Percentiles rank a stretch among this genome's conserved stretches.
Conservation (phyloP, 2,329 filamentous ascomycete genomes). For the Trichoderma brevicompactum region DNA sequence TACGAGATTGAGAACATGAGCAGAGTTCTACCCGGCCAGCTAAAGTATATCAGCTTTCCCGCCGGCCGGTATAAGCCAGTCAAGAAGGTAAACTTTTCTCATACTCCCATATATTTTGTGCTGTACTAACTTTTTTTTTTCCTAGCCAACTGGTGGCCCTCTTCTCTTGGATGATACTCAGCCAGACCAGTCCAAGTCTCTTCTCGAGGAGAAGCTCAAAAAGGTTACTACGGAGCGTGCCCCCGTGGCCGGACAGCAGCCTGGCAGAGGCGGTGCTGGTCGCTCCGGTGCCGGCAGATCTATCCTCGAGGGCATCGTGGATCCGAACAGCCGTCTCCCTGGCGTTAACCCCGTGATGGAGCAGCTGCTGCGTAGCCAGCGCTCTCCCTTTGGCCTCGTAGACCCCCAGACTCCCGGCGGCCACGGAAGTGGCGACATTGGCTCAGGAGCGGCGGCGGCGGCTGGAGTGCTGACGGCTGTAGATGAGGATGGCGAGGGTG, state of each 20-base stretch:
- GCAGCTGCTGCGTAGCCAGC: slow-evolving; percentile 49
- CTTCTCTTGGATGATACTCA: slow-evolving; percentile 86
- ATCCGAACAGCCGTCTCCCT: slow-evolving; percentile 39
- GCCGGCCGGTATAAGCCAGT: slow-evolving; percentile 91
- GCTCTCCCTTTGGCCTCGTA: slow-evolving; percentile 39
- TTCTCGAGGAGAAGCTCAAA: slow-evolving; percentile 91
- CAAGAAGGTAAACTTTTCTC: slow-evolving; percentile 65
- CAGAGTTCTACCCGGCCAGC: slow-evolving; percentile 85
- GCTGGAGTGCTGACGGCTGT: slow-evolving; percentile 83
- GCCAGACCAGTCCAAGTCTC: slow-evolving; percentile 75
- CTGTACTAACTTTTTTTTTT: slow-evolving; percentile 34
- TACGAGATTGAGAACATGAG: slow-evolving; percentile 98
- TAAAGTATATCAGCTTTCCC: slow-evolving; percentile 95
- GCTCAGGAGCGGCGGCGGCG: slow-evolving; percentile 67
- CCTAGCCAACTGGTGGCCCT: slow-evolving; percentile 88
- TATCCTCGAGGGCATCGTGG: slow-evolving; percentile 44
- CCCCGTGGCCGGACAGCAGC: slow-evolving; percentile 55
- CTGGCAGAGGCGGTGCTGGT: slow-evolving; percentile 38
- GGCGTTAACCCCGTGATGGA: slow-evolving; percentile 45
- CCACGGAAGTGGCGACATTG: slow-evolving; percentile 50
- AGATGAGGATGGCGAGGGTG: slow-evolving; percentile 79
- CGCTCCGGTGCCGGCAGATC: slow-evolving; percentile 42
- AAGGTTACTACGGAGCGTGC: slow-evolving; percentile 70
- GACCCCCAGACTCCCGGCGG: slow-evolving; percentile 39
- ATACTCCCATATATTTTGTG: not conserved